Percentiles rank a stretch among this genome's conserved stretches.
These are phyloP conservation scores for Termitomyces sp. DNA, from an alignment of 768 basidiomycete genomes.

Conservation along the genomic window DNA sequence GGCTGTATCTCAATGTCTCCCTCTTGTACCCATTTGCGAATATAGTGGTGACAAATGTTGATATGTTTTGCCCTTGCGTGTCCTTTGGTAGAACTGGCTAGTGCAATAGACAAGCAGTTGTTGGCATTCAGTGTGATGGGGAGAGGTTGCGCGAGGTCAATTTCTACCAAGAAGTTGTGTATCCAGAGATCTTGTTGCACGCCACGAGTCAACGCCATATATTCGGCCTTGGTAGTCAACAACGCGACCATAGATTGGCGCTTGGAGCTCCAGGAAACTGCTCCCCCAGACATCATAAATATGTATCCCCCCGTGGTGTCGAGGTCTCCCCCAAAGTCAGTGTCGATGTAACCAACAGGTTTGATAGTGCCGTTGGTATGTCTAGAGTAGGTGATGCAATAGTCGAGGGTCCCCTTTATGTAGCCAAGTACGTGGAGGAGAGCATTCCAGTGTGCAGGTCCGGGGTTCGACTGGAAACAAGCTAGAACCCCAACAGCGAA, in stretches of 20 bases:
- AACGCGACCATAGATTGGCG: background rate
- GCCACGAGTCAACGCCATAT: slow-evolving; percentile 26
- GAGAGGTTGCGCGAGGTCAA: slow-evolving; percentile 11
- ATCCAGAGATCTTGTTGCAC: slow-evolving; percentile 30
- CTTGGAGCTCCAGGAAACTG: slow-evolving; percentile 22
- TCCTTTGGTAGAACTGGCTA: background rate
- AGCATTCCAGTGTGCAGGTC: background rate
- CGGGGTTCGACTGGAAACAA: background rate
- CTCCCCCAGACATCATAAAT: slow-evolving; percentile 19
- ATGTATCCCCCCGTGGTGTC: slow-evolving; percentile 21
- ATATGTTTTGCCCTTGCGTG: too few species aligned
- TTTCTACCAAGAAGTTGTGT: slow-evolving; percentile 21
- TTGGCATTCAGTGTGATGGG: slow-evolving; percentile 21
- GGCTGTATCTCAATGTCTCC: background rate
- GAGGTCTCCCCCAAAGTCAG: slow-evolving; percentile 25
- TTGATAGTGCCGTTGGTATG: too few species aligned
- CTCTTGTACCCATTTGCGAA: background rate
- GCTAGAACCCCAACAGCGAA: background rate
- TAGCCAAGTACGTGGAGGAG: background rate
- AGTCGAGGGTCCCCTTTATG: background rate
- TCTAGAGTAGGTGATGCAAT: too few species aligned
- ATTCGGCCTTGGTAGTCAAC: background rate
- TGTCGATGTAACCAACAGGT: slow-evolving; percentile 13
- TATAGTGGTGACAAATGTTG: background rate
- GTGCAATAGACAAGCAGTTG: slow-evolving; percentile 15